Evolutionary conservation across 805 yeast genomes (phyloP), one percentile per base, ranked within the genome.

Genomic region (Groenewaldozyma salmanticensis): DNA sequence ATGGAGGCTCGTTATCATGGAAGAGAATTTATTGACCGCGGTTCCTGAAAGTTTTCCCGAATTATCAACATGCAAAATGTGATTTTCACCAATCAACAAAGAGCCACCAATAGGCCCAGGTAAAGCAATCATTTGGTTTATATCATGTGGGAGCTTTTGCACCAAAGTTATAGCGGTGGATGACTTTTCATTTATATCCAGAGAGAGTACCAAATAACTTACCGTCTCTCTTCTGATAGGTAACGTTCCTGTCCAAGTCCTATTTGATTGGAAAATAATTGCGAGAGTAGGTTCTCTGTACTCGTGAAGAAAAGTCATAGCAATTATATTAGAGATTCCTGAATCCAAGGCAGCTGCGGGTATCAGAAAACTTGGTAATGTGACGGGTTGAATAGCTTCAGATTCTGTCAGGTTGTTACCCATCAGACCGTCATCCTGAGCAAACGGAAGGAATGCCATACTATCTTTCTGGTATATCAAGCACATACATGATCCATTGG

Each of bases 271-370:
- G 47, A 65, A 74, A 21, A 86, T 55, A 3, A 86, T 68, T 0
- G 81, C 90, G 17, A 86, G 50, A 0, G 96, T 88, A 0, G 96
- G 94, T 44, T 81, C 92, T 48, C 81, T 65, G 54, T 85, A 90
- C 42, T 79, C 79, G 53, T 77, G 61, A 31, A 90, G 59, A 55
- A 83, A 88, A 37, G 75, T 76, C 50, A 80, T 68, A 54, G 84
- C 94, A 2, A 81, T 65, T 13, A 92, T 74, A 46, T 78, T 75
- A 17, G 67, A 61, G 35, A 87, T 68, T 3, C 73, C 67, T 0
- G 74, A 51, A 48, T 79, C 77, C 31, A 90, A 62, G 20, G 71
- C 64, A 1, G 71, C 62, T 0, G 81, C 77, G 37, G 72, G 71
- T 20, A 83, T 55, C 6, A 84, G 61, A 42, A 74, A 74, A 42